Evolutionary conservation across 2,329 filamentous ascomycete genomes (phyloP), one percentile per base, ranked within the genome.

Genomic region (Colletotrichum liriopes): DNA sequence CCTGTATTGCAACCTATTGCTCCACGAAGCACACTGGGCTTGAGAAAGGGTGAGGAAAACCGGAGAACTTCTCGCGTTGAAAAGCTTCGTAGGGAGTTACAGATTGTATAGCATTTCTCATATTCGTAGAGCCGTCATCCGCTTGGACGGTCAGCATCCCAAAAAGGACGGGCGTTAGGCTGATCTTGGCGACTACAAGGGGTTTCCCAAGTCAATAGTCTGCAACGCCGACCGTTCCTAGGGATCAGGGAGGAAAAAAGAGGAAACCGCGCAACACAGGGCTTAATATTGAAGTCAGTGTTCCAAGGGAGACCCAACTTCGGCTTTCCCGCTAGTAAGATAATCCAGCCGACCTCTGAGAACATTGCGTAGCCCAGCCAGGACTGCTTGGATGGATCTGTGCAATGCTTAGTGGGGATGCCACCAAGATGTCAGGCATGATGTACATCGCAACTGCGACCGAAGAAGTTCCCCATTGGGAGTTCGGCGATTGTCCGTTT

Each of bases 1-100:
- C 70, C 70, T 72, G 59, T 72, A 72, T 72, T 65, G 52, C 47
- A 26, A 54, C 70, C 32, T 72, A 72, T 67, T 54, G 60, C 59
- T 65, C n/a, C 45, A 35, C 23, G 47, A 54, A 43, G 39, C 47
- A 49, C 70, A 49, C 49, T 60, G 52, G 18, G 43, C 26, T 59
- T 45, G 11, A 20, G 32, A 20, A 43, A 23, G 60, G 52, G 35
- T 45, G 20, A 45, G 37, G 45, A 45, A 52, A 60, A 18, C 32
- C 35, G 47, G 45, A 65, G 29, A 20, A 20, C 26, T 23, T 32
- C 18, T 29, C 26, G n/a, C 41, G 5, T 26, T 43, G 26, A n/a
- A 9, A 47, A 37, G 12, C 8, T 20, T 35, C 32, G 32, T 39
- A 35, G 62, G 60, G 66, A 54, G 56, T 60, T 32, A n/a, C 65